phyloP scores from a whole-genome alignment of 2,329 filamentous ascomycete genomes.

The Calonectria multiphialidica region DNA sequence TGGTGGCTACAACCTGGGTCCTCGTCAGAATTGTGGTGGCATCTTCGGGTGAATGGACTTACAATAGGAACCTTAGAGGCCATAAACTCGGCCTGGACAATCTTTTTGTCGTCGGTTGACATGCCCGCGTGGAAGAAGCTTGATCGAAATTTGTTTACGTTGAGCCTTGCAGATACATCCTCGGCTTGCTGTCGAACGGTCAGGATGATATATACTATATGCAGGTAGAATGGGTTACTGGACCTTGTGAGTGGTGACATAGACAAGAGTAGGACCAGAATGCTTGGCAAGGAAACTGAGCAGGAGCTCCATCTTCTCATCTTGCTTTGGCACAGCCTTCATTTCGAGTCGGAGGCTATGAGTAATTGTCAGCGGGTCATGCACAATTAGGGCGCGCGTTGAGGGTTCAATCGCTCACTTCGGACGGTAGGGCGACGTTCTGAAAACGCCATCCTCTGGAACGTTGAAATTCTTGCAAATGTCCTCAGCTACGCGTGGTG shows the following conservation, averaged over 20 bases:
- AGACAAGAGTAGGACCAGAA: constrained; percentile 69
- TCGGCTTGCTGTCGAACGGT: constrained; percentile 56
- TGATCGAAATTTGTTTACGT: constrained; percentile 53
- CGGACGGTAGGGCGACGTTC: constrained; percentile 69
- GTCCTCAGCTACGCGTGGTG: constrained; percentile 66
- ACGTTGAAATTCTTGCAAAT: constrained; percentile 67
- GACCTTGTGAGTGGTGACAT: constrained; percentile 68
- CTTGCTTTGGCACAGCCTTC: constrained; percentile 53
- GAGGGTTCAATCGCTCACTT: constrained; percentile 50
- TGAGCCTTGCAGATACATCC: constrained; percentile 53
- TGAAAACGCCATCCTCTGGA: constrained; percentile 60
- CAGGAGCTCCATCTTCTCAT: constrained; percentile 59
- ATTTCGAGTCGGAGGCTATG: constrained; percentile 64
- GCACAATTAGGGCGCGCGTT: background rate
- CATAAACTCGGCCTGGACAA: constrained; percentile 66
- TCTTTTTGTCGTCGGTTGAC: constrained; percentile 56
- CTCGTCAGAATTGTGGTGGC: background rate
- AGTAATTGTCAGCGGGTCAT: background rate
- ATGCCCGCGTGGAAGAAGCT: constrained; percentile 65
- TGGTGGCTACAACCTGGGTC: constrained; percentile 57
- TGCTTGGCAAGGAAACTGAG: constrained; percentile 62
- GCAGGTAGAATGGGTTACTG: background rate
- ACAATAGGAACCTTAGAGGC: constrained; percentile 53
- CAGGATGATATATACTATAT: background rate
- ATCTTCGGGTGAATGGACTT: background rate